These are phyloP conservation scores for Geranomyces variabilis DNA, from an alignment of 192 early-diverging fungal species.

Conservation along the genomic window DNA sequence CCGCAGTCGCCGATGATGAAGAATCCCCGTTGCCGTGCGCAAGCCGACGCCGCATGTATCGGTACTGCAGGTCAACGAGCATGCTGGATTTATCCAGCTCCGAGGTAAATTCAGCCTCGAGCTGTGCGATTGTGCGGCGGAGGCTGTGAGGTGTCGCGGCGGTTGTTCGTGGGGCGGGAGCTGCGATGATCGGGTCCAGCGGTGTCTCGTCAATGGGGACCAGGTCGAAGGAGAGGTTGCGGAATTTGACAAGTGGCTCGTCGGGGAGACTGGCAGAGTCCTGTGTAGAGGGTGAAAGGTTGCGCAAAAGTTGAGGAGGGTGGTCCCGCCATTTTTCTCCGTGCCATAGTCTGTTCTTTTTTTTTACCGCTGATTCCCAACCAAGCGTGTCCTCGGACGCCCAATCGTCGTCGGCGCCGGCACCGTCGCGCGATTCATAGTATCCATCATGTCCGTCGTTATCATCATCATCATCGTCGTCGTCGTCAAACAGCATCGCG, in stretches of 20 bases:
- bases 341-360: too few species aligned
- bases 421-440: neutral
- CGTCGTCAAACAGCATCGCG: neutral
- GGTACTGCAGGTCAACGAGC: constrained; percentile 22
- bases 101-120: constrained; percentile 3
- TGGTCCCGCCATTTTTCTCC: too few species aligned
- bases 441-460: neutral
- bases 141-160: neutral
- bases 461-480: neutral
- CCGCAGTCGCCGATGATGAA: neutral
- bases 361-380: constrained; percentile 1
- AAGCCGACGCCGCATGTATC: constrained; percentile 19
- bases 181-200: too few species aligned
- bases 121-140: neutral
- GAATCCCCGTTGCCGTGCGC: too few species aligned
- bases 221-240: constrained; percentile 2
- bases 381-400: neutral
- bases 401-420: neutral
- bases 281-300: too few species aligned
- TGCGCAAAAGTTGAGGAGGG: too few species aligned
- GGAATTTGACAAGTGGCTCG: neutral
- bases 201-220: neutral
- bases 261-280: neutral
- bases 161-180: neutral
- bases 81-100: constrained; percentile 19